These are phyloP conservation scores for Calonectria crousiana DNA, from an alignment of 2,329 filamentous ascomycete genomes.

Conservation along the genomic window DNA sequence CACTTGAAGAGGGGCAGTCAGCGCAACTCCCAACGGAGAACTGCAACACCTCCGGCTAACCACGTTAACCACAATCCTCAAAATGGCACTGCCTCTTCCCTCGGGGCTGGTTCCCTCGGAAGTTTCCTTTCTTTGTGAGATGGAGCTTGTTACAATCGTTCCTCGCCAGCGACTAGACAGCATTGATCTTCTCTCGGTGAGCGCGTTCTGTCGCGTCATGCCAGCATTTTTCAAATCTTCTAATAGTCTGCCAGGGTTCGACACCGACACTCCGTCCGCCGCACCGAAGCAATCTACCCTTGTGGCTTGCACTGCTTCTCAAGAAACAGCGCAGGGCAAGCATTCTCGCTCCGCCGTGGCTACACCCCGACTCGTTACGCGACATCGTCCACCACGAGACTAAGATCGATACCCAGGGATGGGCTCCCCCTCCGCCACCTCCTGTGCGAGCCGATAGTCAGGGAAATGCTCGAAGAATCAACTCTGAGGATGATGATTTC, in stretches of 20 bases:
- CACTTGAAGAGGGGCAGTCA: constrained; percentile 23
- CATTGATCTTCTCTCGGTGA: constrained; percentile 86
- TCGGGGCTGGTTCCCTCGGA: constrained; percentile 82
- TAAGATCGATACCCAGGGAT: constrained; percentile 75
- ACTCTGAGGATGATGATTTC: constrained; percentile 45
- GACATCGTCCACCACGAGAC: constrained; percentile 87
- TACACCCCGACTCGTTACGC: constrained; percentile 80
- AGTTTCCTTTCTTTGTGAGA: constrained; percentile 95
- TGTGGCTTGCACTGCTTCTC: constrained; percentile 95
- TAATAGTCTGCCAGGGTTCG: constrained; percentile 66
- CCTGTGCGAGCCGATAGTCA: constrained; percentile 64
- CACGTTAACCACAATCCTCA: constrained; percentile 14
- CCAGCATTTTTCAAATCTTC: constrained; percentile 28
- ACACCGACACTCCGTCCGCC: constrained; percentile 84
- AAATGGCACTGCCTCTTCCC: constrained; percentile 65
- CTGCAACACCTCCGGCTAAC: constrained; percentile 24
- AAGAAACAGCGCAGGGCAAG: constrained; percentile 96
- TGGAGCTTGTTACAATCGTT: constrained; percentile 94
- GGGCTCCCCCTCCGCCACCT: constrained; percentile 81
- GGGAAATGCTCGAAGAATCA: constrained; percentile 55
- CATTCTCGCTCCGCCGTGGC: constrained; percentile 91
- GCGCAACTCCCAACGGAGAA: constrained; percentile 13
- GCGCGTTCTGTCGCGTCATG: constrained; percentile 52
- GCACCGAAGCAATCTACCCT: constrained; percentile 80
- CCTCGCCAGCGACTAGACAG: constrained; percentile 91